Conservation (phyloP, 306 rosid genomes). For the Vigna mungo region DNA sequence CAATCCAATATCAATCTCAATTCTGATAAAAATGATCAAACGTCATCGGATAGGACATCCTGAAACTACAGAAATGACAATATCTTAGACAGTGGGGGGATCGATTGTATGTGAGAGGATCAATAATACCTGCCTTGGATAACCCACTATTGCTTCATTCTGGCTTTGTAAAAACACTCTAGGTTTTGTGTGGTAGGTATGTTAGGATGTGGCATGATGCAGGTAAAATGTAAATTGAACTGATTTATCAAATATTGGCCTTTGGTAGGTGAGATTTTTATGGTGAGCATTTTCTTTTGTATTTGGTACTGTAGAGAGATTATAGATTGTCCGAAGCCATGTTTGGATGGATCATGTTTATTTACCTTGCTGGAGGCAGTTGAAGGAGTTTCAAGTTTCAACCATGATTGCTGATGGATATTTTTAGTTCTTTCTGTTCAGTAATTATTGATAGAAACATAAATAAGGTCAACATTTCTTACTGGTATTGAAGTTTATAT, state of each 20-base stretch:
- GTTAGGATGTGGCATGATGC: slow-evolving; percentile 63
- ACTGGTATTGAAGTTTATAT: not conserved
- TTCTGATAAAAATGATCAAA: slow-evolving; percentile 65
- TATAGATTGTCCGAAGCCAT: slow-evolving; percentile 22
- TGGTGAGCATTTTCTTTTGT: slow-evolving; percentile 38
- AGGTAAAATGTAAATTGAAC: slow-evolving; percentile 43
- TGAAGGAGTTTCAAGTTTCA: slow-evolving; percentile 4
- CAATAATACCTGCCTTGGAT: slow-evolving; percentile 44
- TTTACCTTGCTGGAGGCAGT: slow-evolving; percentile 28
- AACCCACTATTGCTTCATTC: slow-evolving; percentile 49
- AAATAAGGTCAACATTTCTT: not conserved
- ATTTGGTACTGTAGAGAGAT: slow-evolving; percentile 33
- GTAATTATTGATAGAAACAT: not conserved
- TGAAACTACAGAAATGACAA: slow-evolving; percentile 40
- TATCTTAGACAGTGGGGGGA: slow-evolving; percentile 1
- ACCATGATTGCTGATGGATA: slow-evolving; percentile 5
- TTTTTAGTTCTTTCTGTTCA: not conserved
- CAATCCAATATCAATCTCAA: slow-evolving; percentile 68
- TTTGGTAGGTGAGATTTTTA: slow-evolving; percentile 27
- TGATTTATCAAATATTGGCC: slow-evolving; percentile 2
- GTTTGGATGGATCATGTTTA: slow-evolving; percentile 36
- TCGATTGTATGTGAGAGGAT: slow-evolving; percentile 34
- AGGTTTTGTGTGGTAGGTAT: slow-evolving; percentile 65
- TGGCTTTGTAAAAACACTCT: slow-evolving; percentile 51
- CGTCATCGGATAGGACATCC: slow-evolving; percentile 66